Evolutionary conservation across 164 flowering plant species (phyloP).

Genomic region (Tinospora cordifolia): DNA sequence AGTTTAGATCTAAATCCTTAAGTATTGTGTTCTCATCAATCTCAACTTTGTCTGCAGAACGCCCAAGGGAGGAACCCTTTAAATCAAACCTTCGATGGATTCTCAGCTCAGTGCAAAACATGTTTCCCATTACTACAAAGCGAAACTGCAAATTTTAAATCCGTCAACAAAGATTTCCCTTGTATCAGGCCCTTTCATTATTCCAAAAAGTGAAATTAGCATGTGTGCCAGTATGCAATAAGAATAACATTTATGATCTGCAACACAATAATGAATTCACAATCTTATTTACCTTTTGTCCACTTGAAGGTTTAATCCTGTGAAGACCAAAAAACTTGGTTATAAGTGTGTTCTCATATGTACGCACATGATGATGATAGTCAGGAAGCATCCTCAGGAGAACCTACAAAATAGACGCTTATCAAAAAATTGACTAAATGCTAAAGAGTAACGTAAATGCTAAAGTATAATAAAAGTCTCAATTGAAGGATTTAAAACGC

Average conservation of each 20-base stretch:
- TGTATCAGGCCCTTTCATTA: not conserved
- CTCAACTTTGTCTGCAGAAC: slow-evolving; percentile 87
- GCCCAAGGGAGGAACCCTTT: slow-evolving; percentile 95
- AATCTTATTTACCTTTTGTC: slow-evolving; percentile 73
- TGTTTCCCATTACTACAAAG: slow-evolving; percentile 98
- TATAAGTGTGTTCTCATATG: slow-evolving; percentile 84
- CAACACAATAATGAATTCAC: not conserved
- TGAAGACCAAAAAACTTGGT: slow-evolving; percentile 99
- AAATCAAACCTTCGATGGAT: slow-evolving; percentile 96
- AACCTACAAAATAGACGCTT: slow-evolving; percentile 47
- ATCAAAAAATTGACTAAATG: slow-evolving; percentile 8
- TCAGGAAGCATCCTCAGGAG: slow-evolving; percentile 88
- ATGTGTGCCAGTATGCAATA: not conserved
- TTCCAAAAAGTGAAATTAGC: not conserved
- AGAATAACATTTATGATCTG: not conserved
- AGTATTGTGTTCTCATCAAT: slow-evolving; percentile 93
- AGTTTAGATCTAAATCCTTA: slow-evolving; percentile 91
- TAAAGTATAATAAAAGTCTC: not conserved
- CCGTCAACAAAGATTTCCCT: slow-evolving; percentile 11
- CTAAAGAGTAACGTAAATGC: not conserved
- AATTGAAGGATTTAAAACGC: not conserved
- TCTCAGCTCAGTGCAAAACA: slow-evolving; percentile 94
- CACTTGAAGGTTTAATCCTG: slow-evolving; percentile 91
- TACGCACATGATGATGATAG: slow-evolving; percentile 77
- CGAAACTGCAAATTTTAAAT: slow-evolving; percentile 64